phyloP scores from a whole-genome alignment of 1,284 basidiomycete species.

The Cryptococcus sp. region DNA sequence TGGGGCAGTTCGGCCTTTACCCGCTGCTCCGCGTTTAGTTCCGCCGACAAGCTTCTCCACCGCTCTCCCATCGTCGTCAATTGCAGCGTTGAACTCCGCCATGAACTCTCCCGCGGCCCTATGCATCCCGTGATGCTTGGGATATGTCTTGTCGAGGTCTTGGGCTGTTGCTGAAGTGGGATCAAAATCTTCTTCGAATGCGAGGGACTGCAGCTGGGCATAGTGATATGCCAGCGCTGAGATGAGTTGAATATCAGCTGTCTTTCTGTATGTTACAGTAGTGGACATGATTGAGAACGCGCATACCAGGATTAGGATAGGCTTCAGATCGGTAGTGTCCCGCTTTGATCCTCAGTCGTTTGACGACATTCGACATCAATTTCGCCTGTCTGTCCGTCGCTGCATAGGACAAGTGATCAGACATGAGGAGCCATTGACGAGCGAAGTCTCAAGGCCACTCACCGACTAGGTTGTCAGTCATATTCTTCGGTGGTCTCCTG shows the following conservation, averaged over 20 bases:
- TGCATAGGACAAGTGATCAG: constrained; percentile 33
- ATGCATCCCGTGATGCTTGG: constrained; percentile 75
- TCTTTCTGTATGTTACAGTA: too few species aligned
- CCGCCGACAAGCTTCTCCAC: constrained; percentile 36
- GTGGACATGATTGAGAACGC: neutral
- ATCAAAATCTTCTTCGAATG: constrained; percentile 85
- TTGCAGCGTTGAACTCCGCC: constrained; percentile 69
- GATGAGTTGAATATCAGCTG: neutral
- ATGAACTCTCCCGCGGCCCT: constrained; percentile 77
- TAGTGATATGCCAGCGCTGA: constrained; percentile 76
- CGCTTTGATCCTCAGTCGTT: constrained; percentile 75
- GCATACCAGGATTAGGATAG: constrained; percentile 86
- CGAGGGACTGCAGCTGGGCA: constrained; percentile 83
- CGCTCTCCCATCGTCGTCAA: constrained; percentile 68
- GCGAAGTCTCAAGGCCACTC: constrained; percentile 61
- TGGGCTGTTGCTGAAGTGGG: constrained; percentile 63
- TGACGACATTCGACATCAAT: constrained; percentile 72
- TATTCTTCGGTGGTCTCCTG: constrained; percentile 64
- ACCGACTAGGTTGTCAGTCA: constrained; percentile 56
- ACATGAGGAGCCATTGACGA: constrained; percentile 61
- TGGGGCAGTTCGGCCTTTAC: neutral
- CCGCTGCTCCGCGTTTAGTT: constrained; percentile 29
- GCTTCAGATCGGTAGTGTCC: constrained; percentile 81
- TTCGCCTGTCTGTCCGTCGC: constrained; percentile 71
- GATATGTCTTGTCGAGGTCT: constrained; percentile 68